Conservation (phyloP, 1,284 basidiomycete species). For the Mycena sp. region DNA sequence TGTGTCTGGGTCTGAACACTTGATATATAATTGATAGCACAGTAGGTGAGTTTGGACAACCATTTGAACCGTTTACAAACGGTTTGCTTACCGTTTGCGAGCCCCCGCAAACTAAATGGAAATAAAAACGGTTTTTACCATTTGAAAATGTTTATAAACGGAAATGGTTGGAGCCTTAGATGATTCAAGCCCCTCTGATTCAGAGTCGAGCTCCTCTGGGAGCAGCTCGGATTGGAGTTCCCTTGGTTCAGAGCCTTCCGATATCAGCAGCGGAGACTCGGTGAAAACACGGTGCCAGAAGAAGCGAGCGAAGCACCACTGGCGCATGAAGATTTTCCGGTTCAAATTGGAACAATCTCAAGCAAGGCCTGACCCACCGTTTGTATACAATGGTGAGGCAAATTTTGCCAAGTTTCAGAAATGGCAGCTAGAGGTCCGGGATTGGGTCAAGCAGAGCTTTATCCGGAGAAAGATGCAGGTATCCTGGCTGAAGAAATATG, state of each 20-base stretch:
- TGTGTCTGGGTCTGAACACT: too few species aligned
- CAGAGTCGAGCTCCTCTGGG: neutral
- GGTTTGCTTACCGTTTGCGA: too few species aligned
- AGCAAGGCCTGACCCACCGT: conserved; percentile 2
- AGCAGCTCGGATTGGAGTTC: conserved; percentile 10
- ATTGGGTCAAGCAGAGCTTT: neutral
- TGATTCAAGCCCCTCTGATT: neutral
- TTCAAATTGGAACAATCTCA: conserved; percentile 9
- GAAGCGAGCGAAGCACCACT: conserved; percentile 1
- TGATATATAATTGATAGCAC: too few species aligned
- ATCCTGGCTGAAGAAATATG: neutral
- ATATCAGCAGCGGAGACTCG: neutral
- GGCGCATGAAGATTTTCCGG: neutral
- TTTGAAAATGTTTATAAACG: too few species aligned
- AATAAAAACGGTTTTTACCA: too few species aligned
- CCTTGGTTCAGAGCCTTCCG: neutral
- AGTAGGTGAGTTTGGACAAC: too few species aligned
- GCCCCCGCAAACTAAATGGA: too few species aligned
- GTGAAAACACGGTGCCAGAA: neutral
- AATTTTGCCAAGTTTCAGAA: neutral
- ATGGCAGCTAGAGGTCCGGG: neutral
- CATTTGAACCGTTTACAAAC: too few species aligned
- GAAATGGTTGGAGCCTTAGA: too few species aligned
- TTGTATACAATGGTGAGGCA: neutral
- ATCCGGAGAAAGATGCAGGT: conserved; percentile 13